Percentiles rank a stretch among this genome's conserved stretches.
Conservation (phyloP, 495 filamentous ascomycete species). For the Apodospora peruviana region DNA sequence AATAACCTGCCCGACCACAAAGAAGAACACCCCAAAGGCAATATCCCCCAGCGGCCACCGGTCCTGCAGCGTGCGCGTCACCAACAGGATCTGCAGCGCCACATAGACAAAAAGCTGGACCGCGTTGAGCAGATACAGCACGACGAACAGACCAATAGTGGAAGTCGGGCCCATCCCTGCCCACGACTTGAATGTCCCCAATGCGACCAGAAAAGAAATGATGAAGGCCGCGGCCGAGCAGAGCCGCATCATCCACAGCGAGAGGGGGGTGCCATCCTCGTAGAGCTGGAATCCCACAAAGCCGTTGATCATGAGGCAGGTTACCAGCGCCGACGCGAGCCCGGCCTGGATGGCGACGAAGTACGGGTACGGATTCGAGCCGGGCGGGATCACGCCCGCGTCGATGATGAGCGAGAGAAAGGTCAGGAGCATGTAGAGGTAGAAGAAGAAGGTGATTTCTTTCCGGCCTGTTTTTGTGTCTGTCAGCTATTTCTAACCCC, state of each 20-base stretch:
- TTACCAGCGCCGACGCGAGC: constrained; percentile 83
- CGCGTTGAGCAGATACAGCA: constrained; percentile 87
- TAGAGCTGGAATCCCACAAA: constrained; percentile 99
- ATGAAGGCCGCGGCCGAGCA: constrained; percentile 76
- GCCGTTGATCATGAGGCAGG: constrained; percentile 89
- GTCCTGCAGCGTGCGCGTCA: constrained; percentile 86
- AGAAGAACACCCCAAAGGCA: constrained; percentile 84
- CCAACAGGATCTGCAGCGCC: constrained; percentile 81
- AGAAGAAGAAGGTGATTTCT: constrained; percentile 97
- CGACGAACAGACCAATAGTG: constrained; percentile 84
- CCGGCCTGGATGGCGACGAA: constrained; percentile 87
- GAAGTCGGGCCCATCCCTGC: constrained; percentile 79
- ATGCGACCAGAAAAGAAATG: constrained; percentile 77
- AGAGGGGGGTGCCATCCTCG: constrained; percentile 94
- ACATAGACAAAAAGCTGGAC: constrained; percentile 81
- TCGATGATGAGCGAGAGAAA: constrained; percentile 87
- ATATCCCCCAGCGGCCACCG: constrained; percentile 95
- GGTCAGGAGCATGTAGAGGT: constrained; percentile 87
- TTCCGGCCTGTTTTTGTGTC: constrained; percentile 66
- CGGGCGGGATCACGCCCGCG: constrained; percentile 83
- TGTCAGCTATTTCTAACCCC: background rate
- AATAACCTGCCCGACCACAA: constrained; percentile 87
- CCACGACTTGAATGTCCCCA: constrained; percentile 92
- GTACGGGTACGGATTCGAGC: constrained; percentile 76
- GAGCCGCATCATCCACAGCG: constrained; percentile 84